Evolutionary conservation across 768 basidiomycete genomes (phyloP).

Genomic region (Sarcomyxa edulis): DNA sequence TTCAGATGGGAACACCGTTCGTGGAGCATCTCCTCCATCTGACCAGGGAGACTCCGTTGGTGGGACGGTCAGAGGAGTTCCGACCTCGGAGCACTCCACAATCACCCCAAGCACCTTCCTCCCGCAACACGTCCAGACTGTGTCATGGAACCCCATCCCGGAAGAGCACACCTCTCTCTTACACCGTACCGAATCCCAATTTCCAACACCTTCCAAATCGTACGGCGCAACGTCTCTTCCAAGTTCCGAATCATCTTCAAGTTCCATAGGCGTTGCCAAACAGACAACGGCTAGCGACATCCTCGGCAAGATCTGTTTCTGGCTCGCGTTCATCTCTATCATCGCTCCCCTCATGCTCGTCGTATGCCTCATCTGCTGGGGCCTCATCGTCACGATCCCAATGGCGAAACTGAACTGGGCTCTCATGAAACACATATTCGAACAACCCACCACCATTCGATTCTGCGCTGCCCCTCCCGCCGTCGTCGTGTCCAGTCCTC

Average conservation of each 20-base stretch:
- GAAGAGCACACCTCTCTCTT: conserved; percentile 48
- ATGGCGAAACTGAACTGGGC: conserved; percentile 98
- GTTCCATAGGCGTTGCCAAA: conserved; percentile 26
- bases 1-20: conserved; percentile 34
- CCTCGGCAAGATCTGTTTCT: conserved; percentile 76
- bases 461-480: conserved; percentile 86
- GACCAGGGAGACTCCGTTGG: conserved; percentile 7
- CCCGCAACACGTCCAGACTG: conserved; percentile 26
- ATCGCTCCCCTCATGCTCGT: conserved; percentile 87
- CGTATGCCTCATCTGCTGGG: conserved; percentile 92
- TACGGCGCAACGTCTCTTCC: conserved; percentile 59
- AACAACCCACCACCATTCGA: conserved; percentile 78
- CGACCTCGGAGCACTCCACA: conserved; percentile 38
- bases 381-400: conserved; percentile 89
- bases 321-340: conserved; percentile 67
- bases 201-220: conserved; percentile 45
- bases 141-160: conserved; percentile 36
- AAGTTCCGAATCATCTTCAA: conserved; percentile 22
- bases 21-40: conserved; percentile 20
- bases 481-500: conserved; percentile 45
- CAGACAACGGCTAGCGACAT: conserved; percentile 35
- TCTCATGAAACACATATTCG: conserved; percentile 77
- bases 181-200: conserved; percentile 14
- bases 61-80: conserved; percentile 21
- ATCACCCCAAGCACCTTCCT: conserved; percentile 32